Evolutionary conservation across 2,329 filamentous ascomycete genomes (phyloP), one percentile per base, ranked within the genome.

Genomic region (Phaeosphaeriaceae sp.): DNA sequence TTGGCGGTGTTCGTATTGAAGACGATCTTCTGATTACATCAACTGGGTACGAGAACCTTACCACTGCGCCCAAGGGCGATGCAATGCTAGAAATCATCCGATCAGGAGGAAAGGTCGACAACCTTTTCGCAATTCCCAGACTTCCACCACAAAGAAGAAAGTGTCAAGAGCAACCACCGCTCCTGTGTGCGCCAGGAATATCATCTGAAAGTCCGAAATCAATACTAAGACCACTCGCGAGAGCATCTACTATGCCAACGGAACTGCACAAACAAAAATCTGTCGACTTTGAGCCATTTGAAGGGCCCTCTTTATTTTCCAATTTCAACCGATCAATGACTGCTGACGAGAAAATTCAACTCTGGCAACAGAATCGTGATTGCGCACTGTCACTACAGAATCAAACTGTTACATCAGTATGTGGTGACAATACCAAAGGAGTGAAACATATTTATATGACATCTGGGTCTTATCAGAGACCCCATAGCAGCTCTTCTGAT

Each of bases 11-110:
- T 11, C 81, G 87, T 76, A 84, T 86, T 54, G 85, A 88, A 77
- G 86, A 89, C 66, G 88, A 92, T 66, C 81, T 92, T 23, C 75
- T 91, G 20, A 85, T 92, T 52, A 92, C 88, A 0, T 79, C 83
- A 41, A 78, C 78, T 17, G 88, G 89, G 5, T 84, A 82, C 53
- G 83, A 89, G 65, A 92, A 92, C 68, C 68, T 92, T 58, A 92
- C 89, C 1, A 85, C 83, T 11, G 86, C 86, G 3, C 81, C 85
- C 4, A 92, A 91, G 71, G 86, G 88, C 47, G 79, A 86, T 3
- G 82, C 85, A 61, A 75, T 89, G 69, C 81, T 89, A 61, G 77
- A 73, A 54, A 79, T 86, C 5, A 82, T 85, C 15, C 59, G 66
- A 16, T 59, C 50, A 28, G 56, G 58, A 26, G 56, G 56, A 15